Percentiles rank a stretch among this genome's conserved stretches.
phyloP scores from a whole-genome alignment of 2,329 filamentous ascomycete species.

The Colletotrichum noveboracense region DNA sequence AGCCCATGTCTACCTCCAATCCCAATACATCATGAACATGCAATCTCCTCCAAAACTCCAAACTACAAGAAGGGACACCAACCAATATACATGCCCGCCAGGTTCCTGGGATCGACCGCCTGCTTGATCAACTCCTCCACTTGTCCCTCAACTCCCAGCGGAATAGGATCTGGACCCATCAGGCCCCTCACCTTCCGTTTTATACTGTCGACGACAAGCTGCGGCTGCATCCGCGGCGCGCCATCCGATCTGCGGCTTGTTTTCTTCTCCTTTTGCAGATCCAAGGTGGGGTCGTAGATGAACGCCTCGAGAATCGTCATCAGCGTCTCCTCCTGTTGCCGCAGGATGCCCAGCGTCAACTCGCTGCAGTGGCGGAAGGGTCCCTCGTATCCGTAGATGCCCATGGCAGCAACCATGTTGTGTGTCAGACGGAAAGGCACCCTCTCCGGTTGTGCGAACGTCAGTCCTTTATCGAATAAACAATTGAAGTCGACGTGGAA shows the following conservation, averaged over 20 bases:
- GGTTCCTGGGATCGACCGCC: slow-evolving; percentile 79
- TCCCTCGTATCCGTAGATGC: slow-evolving; percentile 90
- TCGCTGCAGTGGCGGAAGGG: slow-evolving; percentile 92
- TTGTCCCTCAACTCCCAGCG: slow-evolving; percentile 93
- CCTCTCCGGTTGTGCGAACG: slow-evolving; percentile 91
- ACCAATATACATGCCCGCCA: slow-evolving; percentile 96
- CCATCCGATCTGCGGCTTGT: slow-evolving; percentile 43
- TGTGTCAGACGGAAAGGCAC: slow-evolving; percentile 97
- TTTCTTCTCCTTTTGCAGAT: slow-evolving; percentile 79
- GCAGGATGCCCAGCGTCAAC: slow-evolving; percentile 80
- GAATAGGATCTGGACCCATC: slow-evolving; percentile 86
- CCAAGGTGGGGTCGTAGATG: slow-evolving; percentile 93
- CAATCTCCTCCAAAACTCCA: neutral
- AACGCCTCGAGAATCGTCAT: slow-evolving; percentile 99
- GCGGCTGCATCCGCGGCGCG: slow-evolving; percentile 57
- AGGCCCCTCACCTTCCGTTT: slow-evolving; percentile 85
- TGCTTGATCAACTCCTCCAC: slow-evolving; percentile 94
- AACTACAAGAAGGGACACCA: slow-evolving; percentile 71
- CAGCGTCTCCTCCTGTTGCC: slow-evolving; percentile 92
- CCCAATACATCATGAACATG: neutral
- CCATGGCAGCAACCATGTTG: slow-evolving; percentile 99
- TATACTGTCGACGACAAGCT: slow-evolving; percentile 88
- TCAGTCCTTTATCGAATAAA: slow-evolving; percentile 96
- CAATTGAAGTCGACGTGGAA: slow-evolving; percentile 99
- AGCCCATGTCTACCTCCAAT: neutral